These are phyloP conservation scores for Canna indica DNA, from an alignment of 176 grass and related monocot genomes.

Conservation along the genomic window DNA sequence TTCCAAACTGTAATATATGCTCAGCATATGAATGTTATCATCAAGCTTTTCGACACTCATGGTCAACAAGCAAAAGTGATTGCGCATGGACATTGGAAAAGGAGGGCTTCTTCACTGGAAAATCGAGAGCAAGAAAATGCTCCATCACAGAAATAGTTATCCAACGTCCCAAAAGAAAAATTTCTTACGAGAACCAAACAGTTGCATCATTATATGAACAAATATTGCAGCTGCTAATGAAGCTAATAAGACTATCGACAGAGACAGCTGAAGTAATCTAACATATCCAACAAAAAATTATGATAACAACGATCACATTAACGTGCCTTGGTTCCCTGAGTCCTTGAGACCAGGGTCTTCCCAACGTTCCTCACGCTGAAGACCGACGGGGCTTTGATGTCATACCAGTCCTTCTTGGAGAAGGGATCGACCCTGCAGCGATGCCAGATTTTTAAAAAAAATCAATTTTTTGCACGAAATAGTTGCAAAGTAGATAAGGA, in stretches of 20 bases:
- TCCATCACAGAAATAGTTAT: too few relatives aligned
- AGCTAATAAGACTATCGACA: background rate
- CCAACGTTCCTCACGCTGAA: conserved; percentile 54
- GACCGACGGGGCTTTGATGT: conserved; percentile 65
- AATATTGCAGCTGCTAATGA: too few relatives aligned
- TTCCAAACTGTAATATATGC: too few relatives aligned
- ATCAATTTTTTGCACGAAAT: background rate
- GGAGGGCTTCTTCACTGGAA: too few relatives aligned
- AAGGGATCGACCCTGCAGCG: background rate
- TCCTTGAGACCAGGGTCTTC: conserved; percentile 42
- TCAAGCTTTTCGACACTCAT: too few relatives aligned
- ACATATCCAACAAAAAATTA: background rate
- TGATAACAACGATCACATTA: background rate
- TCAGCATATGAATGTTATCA: too few relatives aligned
- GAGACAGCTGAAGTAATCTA: background rate
- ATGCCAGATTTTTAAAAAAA: background rate
- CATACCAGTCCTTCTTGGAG: conserved; percentile 60
- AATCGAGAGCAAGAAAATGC: too few relatives aligned
- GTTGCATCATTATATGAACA: too few relatives aligned
- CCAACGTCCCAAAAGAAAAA: too few relatives aligned
- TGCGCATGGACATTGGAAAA: too few relatives aligned
- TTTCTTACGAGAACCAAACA: too few relatives aligned
- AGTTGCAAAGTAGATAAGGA: background rate
- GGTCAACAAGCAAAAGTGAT: too few relatives aligned
- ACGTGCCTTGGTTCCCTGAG: conserved; percentile 34